These are phyloP conservation scores for Ceratocystis lukuohia DNA, from an alignment of 2,329 filamentous ascomycete genomes.

Conservation along the genomic window DNA sequence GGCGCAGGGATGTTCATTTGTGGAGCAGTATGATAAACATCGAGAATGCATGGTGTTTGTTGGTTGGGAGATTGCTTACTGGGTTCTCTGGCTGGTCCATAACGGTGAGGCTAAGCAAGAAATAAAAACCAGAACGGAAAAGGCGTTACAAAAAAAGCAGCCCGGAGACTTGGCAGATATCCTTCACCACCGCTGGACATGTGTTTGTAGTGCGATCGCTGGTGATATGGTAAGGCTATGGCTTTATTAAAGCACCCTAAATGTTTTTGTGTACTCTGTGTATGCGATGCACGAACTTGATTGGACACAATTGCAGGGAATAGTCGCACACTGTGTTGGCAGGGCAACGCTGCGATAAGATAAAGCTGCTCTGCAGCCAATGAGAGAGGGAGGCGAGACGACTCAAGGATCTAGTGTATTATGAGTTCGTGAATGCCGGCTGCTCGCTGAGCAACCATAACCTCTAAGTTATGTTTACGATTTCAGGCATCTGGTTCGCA, in stretches of 20 bases:
- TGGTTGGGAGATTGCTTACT: constrained; percentile 5
- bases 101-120: neutral
- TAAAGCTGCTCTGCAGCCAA: neutral
- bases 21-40: neutral
- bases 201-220: neutral
- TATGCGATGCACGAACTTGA: neutral
- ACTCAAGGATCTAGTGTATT: too few relatives aligned
- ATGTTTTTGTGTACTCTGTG: constrained; percentile 7
- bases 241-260: neutral
- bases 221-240: neutral
- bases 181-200: neutral
- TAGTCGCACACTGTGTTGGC: neutral
- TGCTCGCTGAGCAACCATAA: neutral
- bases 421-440: neutral
- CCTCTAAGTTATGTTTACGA: neutral
- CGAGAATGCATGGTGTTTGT: neutral
- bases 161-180: neutral
- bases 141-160: neutral
- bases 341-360: neutral
- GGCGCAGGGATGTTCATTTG: constrained; percentile 3
- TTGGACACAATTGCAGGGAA: neutral
- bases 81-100: constrained; percentile 14
- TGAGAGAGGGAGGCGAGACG: neutral
- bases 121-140: neutral
- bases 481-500: too few relatives aligned